phyloP scores from a whole-genome alignment of 2,329 filamentous ascomycete genomes.

The Cladosporium sp. region DNA sequence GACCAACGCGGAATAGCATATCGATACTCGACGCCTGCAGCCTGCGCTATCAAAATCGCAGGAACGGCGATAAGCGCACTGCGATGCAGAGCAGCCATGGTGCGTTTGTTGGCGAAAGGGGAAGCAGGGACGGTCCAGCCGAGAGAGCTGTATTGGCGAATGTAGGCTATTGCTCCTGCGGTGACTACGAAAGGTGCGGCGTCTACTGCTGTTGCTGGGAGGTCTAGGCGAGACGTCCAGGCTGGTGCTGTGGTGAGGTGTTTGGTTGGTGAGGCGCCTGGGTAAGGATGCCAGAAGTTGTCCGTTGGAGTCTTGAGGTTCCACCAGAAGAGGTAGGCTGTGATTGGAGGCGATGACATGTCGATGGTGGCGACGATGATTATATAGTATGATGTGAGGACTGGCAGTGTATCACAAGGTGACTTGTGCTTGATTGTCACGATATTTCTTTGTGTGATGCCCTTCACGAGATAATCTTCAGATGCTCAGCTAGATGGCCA shows the following conservation, averaged over 20 bases:
- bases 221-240: slow-evolving; percentile 29
- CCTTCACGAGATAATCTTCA: not conserved
- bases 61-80: slow-evolving; percentile 27
- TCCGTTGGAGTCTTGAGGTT: slow-evolving; percentile 29
- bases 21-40: slow-evolving; percentile 30
- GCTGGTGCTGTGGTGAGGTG: slow-evolving; percentile 23
- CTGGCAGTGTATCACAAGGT: not conserved
- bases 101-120: slow-evolving; percentile 32
- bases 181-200: slow-evolving; percentile 32
- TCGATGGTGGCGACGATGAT: not conserved
- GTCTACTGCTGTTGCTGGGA: slow-evolving; percentile 34
- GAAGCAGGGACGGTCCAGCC: slow-evolving; percentile 33
- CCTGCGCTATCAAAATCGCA: slow-evolving; percentile 29
- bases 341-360: slow-evolving; percentile 13
- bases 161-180: slow-evolving; percentile 29
- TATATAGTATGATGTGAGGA: not conserved
- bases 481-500: not conserved
- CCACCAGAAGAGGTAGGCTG: slow-evolving; percentile 34
- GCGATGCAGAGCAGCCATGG: slow-evolving; percentile 32
- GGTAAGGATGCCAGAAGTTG: slow-evolving; percentile 35
- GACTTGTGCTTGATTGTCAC: not conserved
- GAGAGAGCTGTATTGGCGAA: slow-evolving; percentile 30
- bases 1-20: slow-evolving; percentile 34
- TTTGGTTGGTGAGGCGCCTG: slow-evolving; percentile 23
- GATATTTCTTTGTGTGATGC: not conserved